Base-by-base conservation (phyloP, 306 rosid species). In the Prunus armeniaca region DNA sequence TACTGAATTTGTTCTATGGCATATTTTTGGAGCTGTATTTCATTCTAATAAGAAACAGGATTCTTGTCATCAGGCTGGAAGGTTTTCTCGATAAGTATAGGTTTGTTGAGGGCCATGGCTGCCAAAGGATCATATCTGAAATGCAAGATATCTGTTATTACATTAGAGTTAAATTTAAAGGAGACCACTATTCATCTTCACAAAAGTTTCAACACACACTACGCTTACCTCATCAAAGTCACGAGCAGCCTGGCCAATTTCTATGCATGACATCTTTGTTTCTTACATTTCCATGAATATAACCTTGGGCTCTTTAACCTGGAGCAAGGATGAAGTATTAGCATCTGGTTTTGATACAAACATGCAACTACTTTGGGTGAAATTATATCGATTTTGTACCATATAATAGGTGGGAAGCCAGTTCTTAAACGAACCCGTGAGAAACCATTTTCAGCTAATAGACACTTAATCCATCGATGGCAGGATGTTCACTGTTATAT, bases 271-370 rank as follows among this genome's bases (percentile, higher is more conserved):
- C 74, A 55, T 79, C 84, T 61, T 73, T 70, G 74, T 85, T 83
- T 71, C 63, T 56, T 18, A 73, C 65, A 80, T 77, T 87, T 78
- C 97, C 96, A 72, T 90, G 97, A 56, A 89, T 84, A 71, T 78
- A 89, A 91, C 93, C 87, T 87, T 91, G 71, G 92, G 93, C 72
- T 84, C 93, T 73, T 77, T 86, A 69, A 91, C 87, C 96, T 94
- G 91, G 76, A 72, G 41, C 25, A 41, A 66, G 73, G 12, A 32
- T 1, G 71, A 67, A 57, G 47, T 13, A n/a, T 67, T 18, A 66
- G 52, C 19, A 58, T 56, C 67, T 38, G 1, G 9, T 41, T 72
- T 15, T 45, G 52, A 66, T 9, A 19, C 3, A 71, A 3, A 65
- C 18, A 50, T 41, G 27, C 34, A 3, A 60, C 41, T 3, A 24